Conservation (phyloP, 2,329 filamentous ascomycete genomes). For the Curvularia eragrostidis region DNA sequence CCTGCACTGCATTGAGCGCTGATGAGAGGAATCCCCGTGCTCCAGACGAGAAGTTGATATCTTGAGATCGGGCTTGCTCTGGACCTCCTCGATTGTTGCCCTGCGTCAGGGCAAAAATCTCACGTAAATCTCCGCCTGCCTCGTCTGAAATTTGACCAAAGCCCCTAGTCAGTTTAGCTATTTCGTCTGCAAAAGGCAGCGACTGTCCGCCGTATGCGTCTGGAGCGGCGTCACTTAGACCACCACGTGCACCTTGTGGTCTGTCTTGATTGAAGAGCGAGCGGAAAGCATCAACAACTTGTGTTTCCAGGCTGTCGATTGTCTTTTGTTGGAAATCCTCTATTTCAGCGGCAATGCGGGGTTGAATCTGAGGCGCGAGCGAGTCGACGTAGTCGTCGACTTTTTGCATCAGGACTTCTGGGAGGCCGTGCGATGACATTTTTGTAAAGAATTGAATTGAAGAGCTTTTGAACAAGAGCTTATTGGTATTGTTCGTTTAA, state of each 20-base stretch:
- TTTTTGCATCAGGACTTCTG: slow-evolving; percentile 37
- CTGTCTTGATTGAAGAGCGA: slow-evolving; percentile 37
- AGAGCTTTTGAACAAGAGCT: background rate
- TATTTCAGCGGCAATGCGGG: slow-evolving; percentile 41
- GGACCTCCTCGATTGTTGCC: slow-evolving; percentile 19
- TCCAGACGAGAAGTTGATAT: slow-evolving; percentile 25
- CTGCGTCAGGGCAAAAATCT: slow-evolving; percentile 39
- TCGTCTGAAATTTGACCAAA: slow-evolving; percentile 39
- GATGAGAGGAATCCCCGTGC: slow-evolving; percentile 36
- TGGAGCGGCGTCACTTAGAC: slow-evolving; percentile 35
- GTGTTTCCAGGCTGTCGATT: slow-evolving; percentile 40
- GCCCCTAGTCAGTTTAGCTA: slow-evolving; percentile 39
- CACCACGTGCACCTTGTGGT: slow-evolving; percentile 18
- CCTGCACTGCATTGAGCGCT: slow-evolving; percentile 36
- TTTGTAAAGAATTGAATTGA: background rate
- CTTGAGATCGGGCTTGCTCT: slow-evolving; percentile 22
- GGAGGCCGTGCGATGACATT: slow-evolving; percentile 31
- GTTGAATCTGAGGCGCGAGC: slow-evolving; percentile 41
- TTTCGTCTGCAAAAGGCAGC: slow-evolving; percentile 40
- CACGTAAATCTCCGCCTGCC: slow-evolving; percentile 36
- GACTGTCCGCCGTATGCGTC: slow-evolving; percentile 40
- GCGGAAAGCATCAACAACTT: slow-evolving; percentile 40
- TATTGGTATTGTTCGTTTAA: background rate
- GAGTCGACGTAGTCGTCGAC: slow-evolving; percentile 43
- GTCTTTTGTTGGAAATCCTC: slow-evolving; percentile 42